Evolutionary conservation across 257 asterid species (phyloP), one percentile per base, ranked within the genome.

Genomic region (Jacaranda copaia): DNA sequence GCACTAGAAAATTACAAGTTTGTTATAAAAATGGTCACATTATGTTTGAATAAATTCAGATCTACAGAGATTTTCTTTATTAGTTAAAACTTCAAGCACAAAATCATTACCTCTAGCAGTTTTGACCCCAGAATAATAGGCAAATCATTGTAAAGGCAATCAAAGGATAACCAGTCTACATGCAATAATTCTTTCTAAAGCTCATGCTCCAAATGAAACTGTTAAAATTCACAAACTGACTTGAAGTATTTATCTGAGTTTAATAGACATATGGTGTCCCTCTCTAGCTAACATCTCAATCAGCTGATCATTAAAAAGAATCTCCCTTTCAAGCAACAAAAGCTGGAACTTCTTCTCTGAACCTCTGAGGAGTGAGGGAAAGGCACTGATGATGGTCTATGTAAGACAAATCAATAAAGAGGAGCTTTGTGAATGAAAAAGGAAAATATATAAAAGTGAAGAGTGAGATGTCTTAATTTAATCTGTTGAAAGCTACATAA

Each of bases 361-460:
- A 69, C 97, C 97, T 84, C 87, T 84, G 74, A 94, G 87, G 70
- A 92, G 96, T 60, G 88, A 80, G 62, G 98, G 98, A 74, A 87
- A 88, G 71, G 87, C 89, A 79, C 89, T 76, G 73, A 92, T 71
- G 79, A 94, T 89, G 56, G 89, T 87, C 98, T 93, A 74, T 66
- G 60, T 61, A 84, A 87, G 62, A 72, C 35, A 65, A 78, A 80
- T 46, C 58, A 63, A 42, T 3, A 19, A 48, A 57, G 7, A 70
- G 46, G 42, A 81, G 25, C 15, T 19, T 49, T 45, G 70, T 6
- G 8, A 55, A 69, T 70, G 63, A 59, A 62, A 7, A 61, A 71
- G 51, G 57, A 77, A 58, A 55, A 77, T 51, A 55, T 36, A 71
- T 51, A 35, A 18, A 39, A 16, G 43, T 56, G 35, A 51, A 57